Evolutionary conservation across 2,329 filamentous ascomycete species (phyloP).

Genomic region (Capronia americana): DNA sequence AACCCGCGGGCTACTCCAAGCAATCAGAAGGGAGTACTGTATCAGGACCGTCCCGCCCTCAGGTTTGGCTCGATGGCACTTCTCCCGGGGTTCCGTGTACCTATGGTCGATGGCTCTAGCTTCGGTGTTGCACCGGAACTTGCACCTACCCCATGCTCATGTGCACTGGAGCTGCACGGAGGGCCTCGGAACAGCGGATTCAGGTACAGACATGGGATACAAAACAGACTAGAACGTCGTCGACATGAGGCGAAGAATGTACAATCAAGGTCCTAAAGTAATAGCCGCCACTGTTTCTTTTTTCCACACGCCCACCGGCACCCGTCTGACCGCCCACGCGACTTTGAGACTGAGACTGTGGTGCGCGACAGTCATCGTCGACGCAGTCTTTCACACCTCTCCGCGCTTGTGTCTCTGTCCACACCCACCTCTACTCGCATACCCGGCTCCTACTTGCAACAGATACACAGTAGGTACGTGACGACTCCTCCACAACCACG

Average conservation of each 20-base stretch:
- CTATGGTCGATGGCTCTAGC: too few relatives aligned
- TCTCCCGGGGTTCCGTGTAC: too few relatives aligned
- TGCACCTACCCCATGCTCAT: too few relatives aligned
- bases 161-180: neutral
- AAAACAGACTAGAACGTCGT: neutral
- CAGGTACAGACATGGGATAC: neutral
- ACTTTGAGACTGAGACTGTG: neutral
- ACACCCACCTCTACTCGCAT: neutral
- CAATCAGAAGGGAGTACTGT: neutral
- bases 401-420: neutral
- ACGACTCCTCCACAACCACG: neutral
- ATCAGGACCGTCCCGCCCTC: too few relatives aligned
- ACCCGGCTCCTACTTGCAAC: too few relatives aligned
- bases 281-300: neutral
- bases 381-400: too few relatives aligned
- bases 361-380: too few relatives aligned
- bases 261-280: neutral
- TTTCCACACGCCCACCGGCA: neutral
- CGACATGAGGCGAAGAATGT: neutral
- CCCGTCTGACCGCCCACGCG: neutral
- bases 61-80: too few relatives aligned
- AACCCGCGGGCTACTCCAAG: neutral
- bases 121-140: too few relatives aligned
- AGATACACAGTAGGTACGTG: too few relatives aligned
- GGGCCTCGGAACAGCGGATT: neutral